These are phyloP conservation scores for Lactarius hatsudake DNA, from an alignment of 768 basidiomycete genomes.

Conservation along the genomic window DNA sequence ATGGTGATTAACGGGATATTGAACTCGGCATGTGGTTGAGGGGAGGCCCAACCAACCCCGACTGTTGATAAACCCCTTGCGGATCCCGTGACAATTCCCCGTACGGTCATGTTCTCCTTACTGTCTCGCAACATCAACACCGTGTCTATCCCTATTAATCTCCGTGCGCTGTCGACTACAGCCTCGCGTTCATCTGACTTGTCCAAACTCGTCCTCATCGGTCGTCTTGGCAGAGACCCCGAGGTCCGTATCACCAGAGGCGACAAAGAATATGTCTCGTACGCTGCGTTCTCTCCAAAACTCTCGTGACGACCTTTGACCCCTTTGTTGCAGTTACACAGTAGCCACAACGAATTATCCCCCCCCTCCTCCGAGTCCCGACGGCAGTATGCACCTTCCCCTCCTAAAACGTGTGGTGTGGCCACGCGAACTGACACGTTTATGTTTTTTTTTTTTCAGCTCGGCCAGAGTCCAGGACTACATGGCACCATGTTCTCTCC, in stretches of 20 bases:
- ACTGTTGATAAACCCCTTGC: neutral
- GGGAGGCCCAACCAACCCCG: slow-evolving; percentile 9
- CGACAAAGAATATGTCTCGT: slow-evolving; percentile 79
- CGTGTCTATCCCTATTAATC: slow-evolving; percentile 44
- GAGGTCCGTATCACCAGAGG: slow-evolving; percentile 64
- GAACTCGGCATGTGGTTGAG: slow-evolving; percentile 20
- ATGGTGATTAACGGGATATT: slow-evolving; percentile 25
- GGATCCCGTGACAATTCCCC: slow-evolving; percentile 11
- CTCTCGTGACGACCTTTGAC: neutral
- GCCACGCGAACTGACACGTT: neutral
- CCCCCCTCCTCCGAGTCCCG: slow-evolving; percentile 53
- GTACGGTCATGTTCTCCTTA: slow-evolving; percentile 49
- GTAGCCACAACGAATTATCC: slow-evolving; percentile 70
- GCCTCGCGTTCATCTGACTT: slow-evolving; percentile 56
- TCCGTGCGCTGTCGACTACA: slow-evolving; percentile 43
- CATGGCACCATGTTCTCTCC: slow-evolving; percentile 76
- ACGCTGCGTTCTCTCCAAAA: slow-evolving; percentile 33
- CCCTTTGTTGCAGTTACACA: slow-evolving; percentile 51
- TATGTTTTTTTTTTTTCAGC: slow-evolving; percentile 38
- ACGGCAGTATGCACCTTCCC: slow-evolving; percentile 49
- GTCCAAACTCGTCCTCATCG: slow-evolving; percentile 75
- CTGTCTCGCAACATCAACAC: slow-evolving; percentile 37
- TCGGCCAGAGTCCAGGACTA: slow-evolving; percentile 49
- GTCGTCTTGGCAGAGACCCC: slow-evolving; percentile 68
- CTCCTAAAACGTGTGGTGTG: no score